Conservation (phyloP, 1,284 basidiomycete genomes). For the Ceratobasidium sp. region DNA sequence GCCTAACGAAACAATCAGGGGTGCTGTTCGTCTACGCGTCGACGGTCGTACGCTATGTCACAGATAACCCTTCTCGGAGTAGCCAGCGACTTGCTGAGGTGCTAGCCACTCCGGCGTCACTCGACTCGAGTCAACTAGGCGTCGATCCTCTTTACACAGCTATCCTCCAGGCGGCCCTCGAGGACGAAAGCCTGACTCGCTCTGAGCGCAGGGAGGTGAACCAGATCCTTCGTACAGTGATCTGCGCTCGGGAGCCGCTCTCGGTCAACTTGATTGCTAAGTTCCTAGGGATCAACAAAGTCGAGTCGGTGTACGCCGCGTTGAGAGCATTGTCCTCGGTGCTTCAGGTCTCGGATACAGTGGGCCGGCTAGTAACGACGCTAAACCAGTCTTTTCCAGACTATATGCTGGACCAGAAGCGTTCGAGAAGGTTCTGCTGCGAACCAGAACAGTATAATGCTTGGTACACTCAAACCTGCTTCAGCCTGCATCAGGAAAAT, state of each 20-base stretch:
- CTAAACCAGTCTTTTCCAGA: conserved; percentile 17
- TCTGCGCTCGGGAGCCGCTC: conserved; percentile 28
- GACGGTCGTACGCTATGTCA: neutral
- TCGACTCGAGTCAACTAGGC: neutral
- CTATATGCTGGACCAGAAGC: conserved; percentile 14
- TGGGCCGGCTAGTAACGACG: neutral
- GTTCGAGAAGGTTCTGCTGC: neutral
- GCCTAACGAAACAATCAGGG: neutral
- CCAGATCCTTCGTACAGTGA: conserved; percentile 7
- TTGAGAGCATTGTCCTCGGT: conserved; percentile 11
- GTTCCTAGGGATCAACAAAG: neutral
- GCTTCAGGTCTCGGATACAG: neutral
- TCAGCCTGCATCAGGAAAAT: neutral
- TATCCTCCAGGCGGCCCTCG: conserved; percentile 9
- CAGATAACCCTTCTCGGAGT: neutral
- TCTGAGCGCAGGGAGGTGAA: neutral
- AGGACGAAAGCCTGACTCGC: neutral
- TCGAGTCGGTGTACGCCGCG: neutral
- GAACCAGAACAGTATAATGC: neutral
- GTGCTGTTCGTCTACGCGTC: conserved; percentile 5
- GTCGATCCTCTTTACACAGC: conserved; percentile 10
- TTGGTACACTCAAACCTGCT: neutral
- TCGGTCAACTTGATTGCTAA: neutral
- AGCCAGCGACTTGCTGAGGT: neutral
- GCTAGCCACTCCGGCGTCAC: neutral